Conservation (phyloP, 192 early-diverging fungal genomes). For the Coemansia sp. region DNA sequence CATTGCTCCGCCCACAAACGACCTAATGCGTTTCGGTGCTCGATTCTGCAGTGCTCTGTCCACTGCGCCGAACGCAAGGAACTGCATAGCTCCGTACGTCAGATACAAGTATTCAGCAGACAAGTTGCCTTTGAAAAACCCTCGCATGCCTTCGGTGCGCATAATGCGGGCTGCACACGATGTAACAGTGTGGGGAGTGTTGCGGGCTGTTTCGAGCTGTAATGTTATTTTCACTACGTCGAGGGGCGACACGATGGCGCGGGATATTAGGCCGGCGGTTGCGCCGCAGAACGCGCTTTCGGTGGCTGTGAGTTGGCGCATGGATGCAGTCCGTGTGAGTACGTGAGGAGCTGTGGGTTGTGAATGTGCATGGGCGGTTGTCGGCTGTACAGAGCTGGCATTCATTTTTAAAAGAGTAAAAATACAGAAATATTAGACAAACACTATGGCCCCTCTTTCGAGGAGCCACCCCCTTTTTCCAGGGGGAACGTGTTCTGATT, state of each 20-base stretch:
- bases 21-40: constrained; percentile 44
- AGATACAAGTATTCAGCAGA: constrained; percentile 92
- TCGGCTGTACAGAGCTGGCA: background rate
- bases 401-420: background rate
- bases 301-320: constrained; percentile 24
- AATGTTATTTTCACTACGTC: constrained; percentile 93
- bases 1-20: constrained; percentile 75
- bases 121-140: constrained; percentile 91
- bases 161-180: constrained; percentile 70
- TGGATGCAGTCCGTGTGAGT: constrained; percentile 26
- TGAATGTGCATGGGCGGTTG: background rate
- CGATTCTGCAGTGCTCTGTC: constrained; percentile 25
- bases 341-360: constrained; percentile 1
- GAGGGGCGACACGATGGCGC: constrained; percentile 85
- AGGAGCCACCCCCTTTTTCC: no score
- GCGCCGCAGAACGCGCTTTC: constrained; percentile 50
- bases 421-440: no score
- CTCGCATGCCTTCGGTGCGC: constrained; percentile 77
- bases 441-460: no score
- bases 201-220: constrained; percentile 42
- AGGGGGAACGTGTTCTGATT: no score
- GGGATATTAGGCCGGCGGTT: constrained; percentile 49
- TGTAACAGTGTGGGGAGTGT: constrained; percentile 56
- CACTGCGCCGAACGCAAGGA: constrained; percentile 69
- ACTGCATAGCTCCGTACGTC: constrained; percentile 86